phyloP scores from a whole-genome alignment of 2,329 filamentous ascomycete genomes.

The Aureobasidium sp. region DNA sequence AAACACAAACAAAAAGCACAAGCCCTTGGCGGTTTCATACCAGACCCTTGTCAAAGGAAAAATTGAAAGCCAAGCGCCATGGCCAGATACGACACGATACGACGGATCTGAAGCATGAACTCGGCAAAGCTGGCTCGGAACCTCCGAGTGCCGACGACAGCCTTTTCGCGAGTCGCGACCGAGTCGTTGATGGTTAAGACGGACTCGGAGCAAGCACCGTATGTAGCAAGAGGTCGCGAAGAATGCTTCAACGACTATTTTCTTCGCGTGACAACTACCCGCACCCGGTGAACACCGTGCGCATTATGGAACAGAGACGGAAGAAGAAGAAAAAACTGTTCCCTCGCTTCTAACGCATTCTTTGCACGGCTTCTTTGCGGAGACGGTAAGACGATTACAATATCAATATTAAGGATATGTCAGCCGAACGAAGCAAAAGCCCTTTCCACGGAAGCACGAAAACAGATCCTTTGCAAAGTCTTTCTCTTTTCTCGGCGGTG shows the following conservation, averaged over 20 bases:
- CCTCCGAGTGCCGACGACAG: background rate
- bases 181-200: background rate
- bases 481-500: background rate
- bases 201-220: background rate
- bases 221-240: conserved; percentile 5
- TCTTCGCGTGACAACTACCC: too few species aligned
- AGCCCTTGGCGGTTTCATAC: conserved; percentile 12
- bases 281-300: too few species aligned
- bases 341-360: background rate
- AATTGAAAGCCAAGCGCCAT: background rate
- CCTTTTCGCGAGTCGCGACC: background rate
- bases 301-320: background rate
- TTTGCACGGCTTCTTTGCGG: background rate
- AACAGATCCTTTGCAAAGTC: conserved; percentile 6
- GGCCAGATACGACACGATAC: background rate
- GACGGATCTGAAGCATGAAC: background rate
- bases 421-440: background rate
- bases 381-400: background rate
- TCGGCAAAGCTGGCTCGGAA: background rate
- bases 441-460: background rate
- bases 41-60: background rate
- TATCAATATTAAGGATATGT: background rate
- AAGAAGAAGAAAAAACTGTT: background rate
- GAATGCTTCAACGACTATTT: background rate
- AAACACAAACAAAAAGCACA: background rate